Conservation (phyloP, 1,284 basidiomycete species). For the Sphagnurus paluster region DNA sequence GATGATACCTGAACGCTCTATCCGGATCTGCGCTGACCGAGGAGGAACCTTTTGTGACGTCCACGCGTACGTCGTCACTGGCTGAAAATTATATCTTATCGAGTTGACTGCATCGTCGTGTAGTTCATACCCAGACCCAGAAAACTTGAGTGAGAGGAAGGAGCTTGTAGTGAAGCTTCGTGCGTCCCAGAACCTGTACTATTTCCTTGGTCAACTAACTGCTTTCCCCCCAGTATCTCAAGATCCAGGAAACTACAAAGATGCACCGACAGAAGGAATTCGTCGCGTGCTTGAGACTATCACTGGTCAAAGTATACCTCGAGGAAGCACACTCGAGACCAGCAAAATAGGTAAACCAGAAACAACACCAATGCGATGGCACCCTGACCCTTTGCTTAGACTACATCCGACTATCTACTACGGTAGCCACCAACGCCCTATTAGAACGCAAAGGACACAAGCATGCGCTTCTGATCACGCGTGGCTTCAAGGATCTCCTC, state of each 20-base stretch:
- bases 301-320: slow-evolving; percentile 64
- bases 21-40: slow-evolving; percentile 54
- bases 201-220: neutral
- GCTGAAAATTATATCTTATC: neutral
- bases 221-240: slow-evolving; percentile 66
- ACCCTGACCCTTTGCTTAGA: slow-evolving; percentile 46
- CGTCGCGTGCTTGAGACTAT: slow-evolving; percentile 85
- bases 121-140: slow-evolving; percentile 74
- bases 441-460: slow-evolving; percentile 92
- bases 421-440: slow-evolving; percentile 95
- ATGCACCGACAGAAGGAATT: slow-evolving; percentile 95
- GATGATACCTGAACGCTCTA: slow-evolving; percentile 58
- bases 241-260: slow-evolving; percentile 84
- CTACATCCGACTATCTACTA: slow-evolving; percentile 91
- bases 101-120: slow-evolving; percentile 2
- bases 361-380: neutral
- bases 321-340: slow-evolving; percentile 70
- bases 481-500: slow-evolving; percentile 90
- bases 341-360: slow-evolving; percentile 73
- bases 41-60: slow-evolving; percentile 85
- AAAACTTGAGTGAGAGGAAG: slow-evolving; percentile 56
- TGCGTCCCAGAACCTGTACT: slow-evolving; percentile 58
- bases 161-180: slow-evolving; percentile 83
- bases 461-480: slow-evolving; percentile 90
- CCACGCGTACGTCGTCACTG: slow-evolving; percentile 54